Base-by-base conservation (phyloP, 371 early-diverging fungal genomes). In the Mucor plumbeus region DNA sequence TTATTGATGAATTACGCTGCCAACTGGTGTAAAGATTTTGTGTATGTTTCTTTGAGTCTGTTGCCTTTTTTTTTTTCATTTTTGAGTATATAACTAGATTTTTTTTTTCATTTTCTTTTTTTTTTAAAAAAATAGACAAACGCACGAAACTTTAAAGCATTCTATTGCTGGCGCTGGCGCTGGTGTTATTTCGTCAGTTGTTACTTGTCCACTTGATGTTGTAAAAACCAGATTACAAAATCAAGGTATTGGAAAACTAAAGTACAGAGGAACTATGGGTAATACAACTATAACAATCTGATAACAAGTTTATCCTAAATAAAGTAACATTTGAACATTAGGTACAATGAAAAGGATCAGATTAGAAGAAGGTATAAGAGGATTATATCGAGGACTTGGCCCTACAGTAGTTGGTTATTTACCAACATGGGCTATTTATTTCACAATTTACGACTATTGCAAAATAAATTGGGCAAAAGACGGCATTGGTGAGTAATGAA, bases 161-260 rank as follows among this genome's bases (percentile, higher is more conserved):
- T 86, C 91, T 7, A 81, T 92, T 66, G 92, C 94, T 57, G 94
- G 94, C 63, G 92, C 92, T 21, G 91, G 90, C 56, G 93, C 95
- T 38, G 95, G 95, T 60, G 81, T 87, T 61, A 89, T 92, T 31
- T 89, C 95, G 17, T 88, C 94, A n/a, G 81, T 94, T 38, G 86
- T 94, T 21, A 94, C 94, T 7, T 92, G 93, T 69, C 99, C 99
- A 14, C 81, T 98, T 38, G 99, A 98, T 78, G 96, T 98, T 17
- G 92, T 95, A 48, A 98, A 98, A 71, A 94, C 96, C 8, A 85
- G 97, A 36, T 81, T 97, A 65, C 99, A 98, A 75, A 95, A 96
- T 72, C 95, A 96, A 70, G 81, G 94, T 13, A 90, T 90, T 13
- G 41, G 83, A 59, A 64, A 35, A 69, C 75, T 10, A 72, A 74